Evolutionary conservation across 768 basidiomycete genomes (phyloP), one percentile per base, ranked within the genome.

Genomic region (Leccinum boreale): DNA sequence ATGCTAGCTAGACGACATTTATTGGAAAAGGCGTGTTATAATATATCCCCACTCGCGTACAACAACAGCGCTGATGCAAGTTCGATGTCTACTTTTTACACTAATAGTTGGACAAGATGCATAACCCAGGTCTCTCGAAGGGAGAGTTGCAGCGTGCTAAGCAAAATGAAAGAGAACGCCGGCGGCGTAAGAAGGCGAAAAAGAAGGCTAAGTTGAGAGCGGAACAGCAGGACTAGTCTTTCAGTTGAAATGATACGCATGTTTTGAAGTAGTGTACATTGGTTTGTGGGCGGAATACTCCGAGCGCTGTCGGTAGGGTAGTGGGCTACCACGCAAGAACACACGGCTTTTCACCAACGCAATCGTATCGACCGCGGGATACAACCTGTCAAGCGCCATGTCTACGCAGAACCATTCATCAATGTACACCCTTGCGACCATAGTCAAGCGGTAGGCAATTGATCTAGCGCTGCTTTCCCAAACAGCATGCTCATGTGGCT

Each of bases 71-170:
- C 69, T 70, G 57, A 70, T 69, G 39, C 60, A 46, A 52, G 5
- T 31, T 26, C 49, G 51, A 45, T 51, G 50, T 42, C 52, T 52
- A 19, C 47, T 44, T 44, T 52, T 54, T 23, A 52, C 53, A 19
- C 46, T 1, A 58, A 58, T 61, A 94, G 91, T 73, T 93, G 67
- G 90, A 94, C 68, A 76, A 82, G 61, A 58, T 86, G 19, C 67
- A 75, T 53, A 92, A 94, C 67, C 91, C 92, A 4, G 92, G 91
- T 3, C 70, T 90, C 23, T 90, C 89, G 3, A 90, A 85, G 66
- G 78, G 79, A 60, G 84, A 88, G 17, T 70, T 94, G 59, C 76
- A 77, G 65, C 81, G 78, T 62, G 91, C 92, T 14, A 89, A 81
- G 67, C 85, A 90, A 70, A 78, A 84, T 49, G 89, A 93, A 72